Base-by-base conservation (phyloP, 176 grass and related monocot genomes). In the Oryza australiensis region DNA sequence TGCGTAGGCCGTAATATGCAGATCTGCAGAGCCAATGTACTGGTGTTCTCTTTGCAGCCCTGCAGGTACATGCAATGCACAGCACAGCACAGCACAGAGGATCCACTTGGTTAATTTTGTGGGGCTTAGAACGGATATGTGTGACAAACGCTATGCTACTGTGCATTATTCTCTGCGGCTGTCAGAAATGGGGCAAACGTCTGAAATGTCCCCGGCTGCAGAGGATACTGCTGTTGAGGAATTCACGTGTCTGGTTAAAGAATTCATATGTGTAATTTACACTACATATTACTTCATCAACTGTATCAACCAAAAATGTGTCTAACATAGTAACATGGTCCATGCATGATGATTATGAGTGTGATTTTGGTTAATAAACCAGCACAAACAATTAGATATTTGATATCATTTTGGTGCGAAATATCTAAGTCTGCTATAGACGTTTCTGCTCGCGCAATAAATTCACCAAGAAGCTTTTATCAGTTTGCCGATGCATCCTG, bases 161-260 rank as follows among this genome's bases (percentile, higher is more conserved):
- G 82, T 80, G 14, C 70, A 26, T 76, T 80, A 89, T 89, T 81
- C 81, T 18, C 9, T 46, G 80, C 72, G 80, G 75, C 68, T 11
- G 35, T 79, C 86, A 60, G 55, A 60, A 60, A 60, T 60, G 55
- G n/a, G 22, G 55, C 55, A 24, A 23, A 60, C 55, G 55, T 60
- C 55, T 60, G 55, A 60, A 60, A n/a, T 24, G n/a, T 60, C 55
- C 55, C 9, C 55, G 51, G 55, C 18, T 24, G n/a, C 7, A 60
- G 51, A 60, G 20, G 0, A n/a, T 8, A 37, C 16, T 23, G 55
- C 55, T 0, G 2, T 24, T 11, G 55, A 12, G 55, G 55, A 24
- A 60, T 60, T 60, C 9, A 23, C 5, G n/a, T n/a, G 6, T 59
- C 22, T 6, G 20, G 29, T 23, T 5, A 16, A 68, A 18, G 12